Evolutionary conservation across 2,329 filamentous ascomycete genomes (phyloP).

Genomic region (Colletotrichum truncatum): DNA sequence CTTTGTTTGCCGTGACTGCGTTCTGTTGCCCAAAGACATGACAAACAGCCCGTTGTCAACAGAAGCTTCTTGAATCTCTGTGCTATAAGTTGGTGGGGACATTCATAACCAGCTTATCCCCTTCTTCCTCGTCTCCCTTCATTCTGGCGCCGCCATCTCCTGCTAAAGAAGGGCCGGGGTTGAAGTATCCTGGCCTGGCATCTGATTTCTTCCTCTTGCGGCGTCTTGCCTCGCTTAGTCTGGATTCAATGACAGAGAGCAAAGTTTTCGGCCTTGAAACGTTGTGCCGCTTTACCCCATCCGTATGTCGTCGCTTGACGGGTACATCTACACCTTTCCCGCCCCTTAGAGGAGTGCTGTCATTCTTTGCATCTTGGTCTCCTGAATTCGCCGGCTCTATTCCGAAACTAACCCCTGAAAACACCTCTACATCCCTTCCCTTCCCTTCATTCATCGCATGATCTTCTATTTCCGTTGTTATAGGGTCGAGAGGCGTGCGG

Average conservation of each 20-base stretch:
- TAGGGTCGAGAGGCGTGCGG: not conserved
- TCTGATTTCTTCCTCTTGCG: conserved; percentile 6
- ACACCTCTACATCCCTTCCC: not conserved
- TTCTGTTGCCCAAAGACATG: too few relatives aligned
- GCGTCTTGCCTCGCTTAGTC: not conserved
- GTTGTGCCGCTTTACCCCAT: not conserved
- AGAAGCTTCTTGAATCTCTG: too few relatives aligned
- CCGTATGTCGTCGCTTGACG: not conserved
- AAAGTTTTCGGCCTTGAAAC: not conserved
- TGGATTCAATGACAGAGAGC: not conserved
- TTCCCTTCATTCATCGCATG: not conserved
- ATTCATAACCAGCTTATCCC: conserved; percentile 26
- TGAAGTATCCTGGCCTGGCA: conserved; percentile 24
- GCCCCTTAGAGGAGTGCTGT: not conserved
- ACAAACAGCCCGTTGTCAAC: too few relatives aligned
- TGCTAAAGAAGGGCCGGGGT: not conserved
- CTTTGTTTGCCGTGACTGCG: too few relatives aligned
- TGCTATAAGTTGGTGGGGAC: conserved; percentile 14
- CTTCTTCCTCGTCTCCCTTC: not conserved
- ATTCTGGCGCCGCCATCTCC: not conserved
- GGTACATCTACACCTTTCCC: not conserved
- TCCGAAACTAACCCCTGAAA: not conserved
- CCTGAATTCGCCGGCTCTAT: not conserved
- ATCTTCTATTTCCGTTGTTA: not conserved
- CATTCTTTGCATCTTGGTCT: not conserved